A percentile compares a stretch with the other conserved stretches of the same genome.
Evolutionary conservation across 768 basidiomycete species (phyloP).

Genomic region (Cyathus striatus): DNA sequence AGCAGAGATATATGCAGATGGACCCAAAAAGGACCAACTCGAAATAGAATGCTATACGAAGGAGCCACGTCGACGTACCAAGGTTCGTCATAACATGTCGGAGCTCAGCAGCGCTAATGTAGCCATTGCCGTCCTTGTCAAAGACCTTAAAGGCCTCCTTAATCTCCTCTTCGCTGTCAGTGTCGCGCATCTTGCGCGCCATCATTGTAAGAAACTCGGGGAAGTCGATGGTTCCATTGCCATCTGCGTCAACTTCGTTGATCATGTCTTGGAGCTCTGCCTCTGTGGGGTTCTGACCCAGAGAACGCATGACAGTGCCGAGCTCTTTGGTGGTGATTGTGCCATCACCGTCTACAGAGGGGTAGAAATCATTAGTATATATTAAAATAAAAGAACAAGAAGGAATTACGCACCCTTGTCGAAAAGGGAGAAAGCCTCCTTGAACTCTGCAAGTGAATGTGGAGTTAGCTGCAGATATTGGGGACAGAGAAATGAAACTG

Average conservation of each 20-base stretch:
- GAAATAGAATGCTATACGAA: neutral
- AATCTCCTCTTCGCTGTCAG: constrained; percentile 40
- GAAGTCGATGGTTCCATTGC: constrained; percentile 42
- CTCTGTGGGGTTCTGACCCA: constrained; percentile 45
- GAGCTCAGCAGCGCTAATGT: constrained; percentile 85
- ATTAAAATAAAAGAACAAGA: neutral
- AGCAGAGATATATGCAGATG: too few species aligned
- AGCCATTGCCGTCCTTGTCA: constrained; percentile 94
- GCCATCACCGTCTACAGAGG: constrained; percentile 37
- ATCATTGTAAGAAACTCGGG: constrained; percentile 43
- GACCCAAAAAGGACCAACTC: too few species aligned
- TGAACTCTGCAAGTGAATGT: too few species aligned
- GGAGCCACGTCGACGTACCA: constrained; percentile 43
- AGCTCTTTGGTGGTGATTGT: constrained; percentile 46
- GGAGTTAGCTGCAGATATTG: neutral
- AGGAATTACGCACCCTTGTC: constrained; percentile 69
- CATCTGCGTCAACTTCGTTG: constrained; percentile 39
- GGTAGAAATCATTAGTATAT: neutral
- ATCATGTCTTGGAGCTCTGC: constrained; percentile 45
- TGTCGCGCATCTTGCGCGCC: constrained; percentile 34
- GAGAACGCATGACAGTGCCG: constrained; percentile 42
- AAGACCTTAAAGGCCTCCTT: constrained; percentile 60
- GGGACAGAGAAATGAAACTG: neutral
- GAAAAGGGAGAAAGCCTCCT: constrained; percentile 97
- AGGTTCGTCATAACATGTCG: constrained; percentile 93